Evolutionary conservation across 2,329 filamentous ascomycete species (phyloP).

Genomic region (Ascochyta pisi): DNA sequence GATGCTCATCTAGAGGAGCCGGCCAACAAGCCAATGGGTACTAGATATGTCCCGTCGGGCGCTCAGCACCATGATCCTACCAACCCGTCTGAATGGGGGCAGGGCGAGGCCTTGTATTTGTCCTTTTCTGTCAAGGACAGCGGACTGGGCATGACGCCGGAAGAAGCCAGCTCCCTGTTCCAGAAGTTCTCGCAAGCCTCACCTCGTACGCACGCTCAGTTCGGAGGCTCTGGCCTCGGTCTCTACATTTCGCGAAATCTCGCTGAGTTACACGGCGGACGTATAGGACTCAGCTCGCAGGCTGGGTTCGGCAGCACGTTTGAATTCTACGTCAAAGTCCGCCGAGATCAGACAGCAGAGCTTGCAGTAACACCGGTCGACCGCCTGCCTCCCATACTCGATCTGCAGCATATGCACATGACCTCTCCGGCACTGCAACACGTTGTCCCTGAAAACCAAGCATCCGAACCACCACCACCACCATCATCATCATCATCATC

Average conservation of each 20-base stretch:
- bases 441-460: background rate
- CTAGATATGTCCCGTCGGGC: slow-evolving; percentile 40
- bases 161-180: slow-evolving; percentile 13
- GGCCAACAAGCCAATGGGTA: slow-evolving; percentile 17
- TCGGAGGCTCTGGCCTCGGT: slow-evolving; percentile 31
- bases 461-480: background rate
- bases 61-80: slow-evolving; percentile 63
- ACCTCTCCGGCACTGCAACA: slow-evolving; percentile 12
- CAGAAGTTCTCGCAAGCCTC: slow-evolving; percentile 19
- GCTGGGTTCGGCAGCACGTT: slow-evolving; percentile 33
- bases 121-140: slow-evolving; percentile 18
- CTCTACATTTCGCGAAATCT: slow-evolving; percentile 38
- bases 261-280: slow-evolving; percentile 35
- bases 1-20: slow-evolving; percentile 9
- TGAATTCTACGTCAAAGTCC: slow-evolving; percentile 30
- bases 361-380: background rate
- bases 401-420: background rate
- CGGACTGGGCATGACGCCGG: slow-evolving; percentile 4
- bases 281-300: slow-evolving; percentile 31
- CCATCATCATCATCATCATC: no score
- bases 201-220: slow-evolving; percentile 57
- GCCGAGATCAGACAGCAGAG: slow-evolving; percentile 7
- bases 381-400: background rate
- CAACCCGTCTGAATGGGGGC: slow-evolving; percentile 7
- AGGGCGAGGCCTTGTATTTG: slow-evolving; percentile 9